phyloP scores from a whole-genome alignment of 2,329 filamentous ascomycete genomes.

The Lecanicillium sp. region DNA sequence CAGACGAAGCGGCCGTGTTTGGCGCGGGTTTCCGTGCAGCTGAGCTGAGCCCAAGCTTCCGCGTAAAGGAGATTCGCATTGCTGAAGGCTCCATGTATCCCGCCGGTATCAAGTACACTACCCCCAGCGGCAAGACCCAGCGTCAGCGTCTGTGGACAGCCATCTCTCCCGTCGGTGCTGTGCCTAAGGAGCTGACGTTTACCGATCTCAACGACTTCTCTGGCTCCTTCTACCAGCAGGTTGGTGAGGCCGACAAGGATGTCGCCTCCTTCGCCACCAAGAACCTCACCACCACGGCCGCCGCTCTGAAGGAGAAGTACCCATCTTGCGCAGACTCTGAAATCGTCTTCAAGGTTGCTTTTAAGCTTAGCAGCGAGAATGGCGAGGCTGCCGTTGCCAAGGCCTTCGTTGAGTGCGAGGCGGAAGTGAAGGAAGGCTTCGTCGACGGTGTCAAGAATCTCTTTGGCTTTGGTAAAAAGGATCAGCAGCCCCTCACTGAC shows the following conservation, averaged over 20 bases:
- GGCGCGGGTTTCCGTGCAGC: conserved; percentile 93
- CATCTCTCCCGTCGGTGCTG: conserved; percentile 64
- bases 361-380: conserved; percentile 63
- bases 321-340: conserved; percentile 64
- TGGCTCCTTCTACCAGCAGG: conserved; percentile 70
- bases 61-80: conserved; percentile 90
- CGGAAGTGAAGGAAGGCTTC: conserved; percentile 70
- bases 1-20: conserved; percentile 93
- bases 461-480: conserved; percentile 89
- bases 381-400: conserved; percentile 73
- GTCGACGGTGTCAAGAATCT: conserved; percentile 94
- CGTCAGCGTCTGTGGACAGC: conserved; percentile 79
- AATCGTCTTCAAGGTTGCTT: conserved; percentile 70
- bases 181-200: conserved; percentile 77
- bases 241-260: conserved; percentile 50
- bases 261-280: conserved; percentile 63
- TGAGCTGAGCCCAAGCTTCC: conserved; percentile 86
- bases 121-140: conserved; percentile 59
- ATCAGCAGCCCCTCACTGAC: conserved; percentile 63
- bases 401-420: conserved; percentile 78
- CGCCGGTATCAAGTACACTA: conserved; percentile 67
- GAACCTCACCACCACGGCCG: conserved; percentile 81
- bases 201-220: conserved; percentile 75
- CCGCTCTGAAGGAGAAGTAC: conserved; percentile 68
- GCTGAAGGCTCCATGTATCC: conserved; percentile 70